Base-by-base conservation (phyloP, 306 rosid species). In the Lupinus albus region DNA sequence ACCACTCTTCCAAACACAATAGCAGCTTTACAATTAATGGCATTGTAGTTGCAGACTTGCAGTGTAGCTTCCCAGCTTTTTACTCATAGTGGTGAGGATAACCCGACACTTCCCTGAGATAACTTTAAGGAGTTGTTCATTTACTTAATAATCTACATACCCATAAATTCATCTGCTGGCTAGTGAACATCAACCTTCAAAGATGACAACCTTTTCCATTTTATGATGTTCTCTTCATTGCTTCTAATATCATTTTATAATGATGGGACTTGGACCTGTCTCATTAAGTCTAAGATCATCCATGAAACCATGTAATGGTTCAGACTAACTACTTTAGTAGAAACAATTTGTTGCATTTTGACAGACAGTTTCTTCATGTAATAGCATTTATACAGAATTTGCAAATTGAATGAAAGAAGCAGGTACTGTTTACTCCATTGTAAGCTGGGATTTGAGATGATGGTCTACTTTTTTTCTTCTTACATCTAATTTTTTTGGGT, bases 11-110 rank as follows among this genome's bases (percentile, higher is more conserved):
- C n/a, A n/a, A n/a, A n/a, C n/a, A n/a, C n/a, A n/a, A n/a, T n/a
- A n/a, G n/a, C n/a, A n/a, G n/a, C n/a, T n/a, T n/a, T n/a, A n/a
- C n/a, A n/a, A n/a, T n/a, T n/a, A n/a, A n/a, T n/a, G n/a, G n/a
- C n/a, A n/a, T n/a, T n/a, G n/a, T n/a, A n/a, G n/a, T n/a, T n/a
- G n/a, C n/a, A n/a, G n/a, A n/a, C n/a, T n/a, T 38, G 21, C 71
- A 78, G 95, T 67, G 80, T 76, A 53, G 95, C 95, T 70, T 71
- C 73, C 52, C 85, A 70, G 72, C 84, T 88, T 75, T 81, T 85
- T 58, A 76, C 60, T 70, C 74, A 85, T 25, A 89, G 89, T 88
- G 76, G 89, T 88, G 76, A 62, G 95, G 78, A 30, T 81, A 42
- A 49, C 44, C 50, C 25, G 10, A 11, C 30, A 49, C 48, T 66